These are phyloP conservation scores for Trichoderma atrobrunneum DNA, from an alignment of 2,329 filamentous ascomycete species.

Conservation along the genomic window DNA sequence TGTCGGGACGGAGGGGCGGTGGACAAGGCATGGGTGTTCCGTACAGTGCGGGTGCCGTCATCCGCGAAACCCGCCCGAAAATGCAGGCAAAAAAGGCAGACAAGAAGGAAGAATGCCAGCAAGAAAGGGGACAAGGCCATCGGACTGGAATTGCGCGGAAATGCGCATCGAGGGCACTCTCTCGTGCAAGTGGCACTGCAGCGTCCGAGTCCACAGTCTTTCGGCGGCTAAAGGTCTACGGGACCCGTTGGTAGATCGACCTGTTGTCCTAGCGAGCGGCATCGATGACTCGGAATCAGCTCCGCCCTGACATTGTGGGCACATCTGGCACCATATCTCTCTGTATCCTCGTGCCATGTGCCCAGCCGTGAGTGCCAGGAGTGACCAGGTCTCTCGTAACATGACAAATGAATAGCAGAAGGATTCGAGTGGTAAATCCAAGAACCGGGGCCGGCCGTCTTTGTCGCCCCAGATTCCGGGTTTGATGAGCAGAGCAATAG, in stretches of 20 bases:
- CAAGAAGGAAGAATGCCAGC: not conserved
- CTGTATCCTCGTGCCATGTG: not conserved
- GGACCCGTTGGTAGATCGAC: not conserved
- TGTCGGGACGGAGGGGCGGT: slow-evolving; percentile 31
- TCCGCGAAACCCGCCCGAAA: slow-evolving; percentile 10
- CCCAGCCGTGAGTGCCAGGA: not conserved
- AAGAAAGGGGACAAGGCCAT: not conserved
- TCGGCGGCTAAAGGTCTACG: not conserved
- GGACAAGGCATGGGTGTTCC: slow-evolving; percentile 1
- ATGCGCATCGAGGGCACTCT: not conserved
- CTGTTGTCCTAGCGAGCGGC: slow-evolving; percentile 7
- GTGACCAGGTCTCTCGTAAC: not conserved
- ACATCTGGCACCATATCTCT: not conserved
- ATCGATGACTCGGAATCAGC: not conserved
- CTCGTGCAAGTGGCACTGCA: not conserved
- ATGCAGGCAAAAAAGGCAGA: not conserved
- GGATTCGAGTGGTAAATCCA: not conserved
- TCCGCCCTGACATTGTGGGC: slow-evolving; percentile 2
- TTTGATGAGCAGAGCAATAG: not conserved
- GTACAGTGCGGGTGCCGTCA: slow-evolving; percentile 8
- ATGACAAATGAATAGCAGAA: not conserved
- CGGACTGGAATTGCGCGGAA: not conserved
- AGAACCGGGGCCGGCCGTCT: not conserved
- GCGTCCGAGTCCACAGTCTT: not conserved
- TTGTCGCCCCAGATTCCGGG: not conserved